Evolutionary conservation across 345 rosid species (phyloP), one percentile per base, ranked within the genome.

Genomic region (Balakata baccata): DNA sequence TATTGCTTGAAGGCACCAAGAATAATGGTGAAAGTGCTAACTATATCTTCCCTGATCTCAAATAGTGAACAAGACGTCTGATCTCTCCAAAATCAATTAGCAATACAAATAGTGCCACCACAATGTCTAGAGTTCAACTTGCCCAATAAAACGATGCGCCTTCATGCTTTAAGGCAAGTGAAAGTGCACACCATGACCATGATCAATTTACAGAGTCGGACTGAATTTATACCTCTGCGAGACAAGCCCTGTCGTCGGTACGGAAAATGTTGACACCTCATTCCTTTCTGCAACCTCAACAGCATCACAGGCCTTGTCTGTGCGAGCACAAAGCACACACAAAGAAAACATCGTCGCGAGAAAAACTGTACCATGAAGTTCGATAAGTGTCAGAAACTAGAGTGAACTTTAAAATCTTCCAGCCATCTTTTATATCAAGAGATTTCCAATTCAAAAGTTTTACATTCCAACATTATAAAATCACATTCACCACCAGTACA

Each of bases 271-370:
- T 41, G 92, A 90, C 98, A 94, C 85, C 54, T 92, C 94, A 78
- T 88, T 92, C 86, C 79, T 92, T 70, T 98, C 99, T 46, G 98
- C 88, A 71, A 92, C 94, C 84, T 94, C 97, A 80, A 87, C 87
- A 39, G 99, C 99, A 81, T 94, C 98, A 34, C 88, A 92, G 29
- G 90, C 86, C 84, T 89, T 94, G 80, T 63, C 83, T 80, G 71
- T 74, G 46, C 70, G 67, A 61, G 20, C 29, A 54, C 60, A 69
- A 12, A 34, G 16, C 16, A 16, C n/a, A 52, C 23, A 22, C 5
- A 8, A 43, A 57, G n/a, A 54, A 67, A 39, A 50, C 56, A 51
- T 10, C 3, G 13, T 39, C 1, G 50, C 17, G 11, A 66, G 58
- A 10, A 23, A 34, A 10, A 37, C 23, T 18, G 56, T 22, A 34